Evolutionary conservation across 768 basidiomycete species (phyloP), one percentile per base, ranked within the genome.

Genomic region (Pisolithus orientalis): DNA sequence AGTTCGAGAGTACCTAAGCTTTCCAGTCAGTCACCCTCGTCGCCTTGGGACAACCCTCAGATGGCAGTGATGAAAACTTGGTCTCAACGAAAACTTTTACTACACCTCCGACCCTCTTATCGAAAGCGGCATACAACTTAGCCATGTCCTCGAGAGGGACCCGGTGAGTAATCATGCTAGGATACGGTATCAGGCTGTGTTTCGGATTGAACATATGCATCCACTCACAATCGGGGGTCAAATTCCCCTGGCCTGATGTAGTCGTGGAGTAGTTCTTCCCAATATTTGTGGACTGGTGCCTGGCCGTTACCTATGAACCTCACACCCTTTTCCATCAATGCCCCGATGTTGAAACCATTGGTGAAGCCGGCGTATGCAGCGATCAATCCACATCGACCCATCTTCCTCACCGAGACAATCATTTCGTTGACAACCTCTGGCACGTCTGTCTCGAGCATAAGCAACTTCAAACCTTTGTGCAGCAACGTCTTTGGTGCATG

Each of bases 1-100:
- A 28, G 14, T 13, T 16, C n/a, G 25, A 29, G 9, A 45, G 29
- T 43, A 21, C 46, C 17, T 44, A 28, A 40, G n/a, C 27, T n/a
- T 42, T 49, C 73, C 75, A 78, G 34, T 87, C 83, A 16, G 72
- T 71, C 3, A 85, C 83, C 43, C 78, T 70, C 44, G 68, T 79
- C n/a, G 76, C 57, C 42, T 62, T 64, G 0, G 84, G 84, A 65
- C 76, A 78, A 1, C 80, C 80, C 5, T 70, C 58, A 9, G 72
- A 70, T 0, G 82, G 78, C 2, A 74, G 70, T 37, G 59, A 59
- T 8, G 72, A 73, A 58, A 74, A 75, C 60, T 78, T 72, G 14
- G 87, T 90, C 70, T 87, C 74, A 5, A 91, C 83, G 58, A 89
- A 90, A 1, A 87, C 85, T 66, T 87, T 87, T 63, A 80, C 73